These are phyloP conservation scores for Zoysia matrella DNA, from an alignment of 202 grass and related monocot species.

Conservation along the genomic window DNA sequence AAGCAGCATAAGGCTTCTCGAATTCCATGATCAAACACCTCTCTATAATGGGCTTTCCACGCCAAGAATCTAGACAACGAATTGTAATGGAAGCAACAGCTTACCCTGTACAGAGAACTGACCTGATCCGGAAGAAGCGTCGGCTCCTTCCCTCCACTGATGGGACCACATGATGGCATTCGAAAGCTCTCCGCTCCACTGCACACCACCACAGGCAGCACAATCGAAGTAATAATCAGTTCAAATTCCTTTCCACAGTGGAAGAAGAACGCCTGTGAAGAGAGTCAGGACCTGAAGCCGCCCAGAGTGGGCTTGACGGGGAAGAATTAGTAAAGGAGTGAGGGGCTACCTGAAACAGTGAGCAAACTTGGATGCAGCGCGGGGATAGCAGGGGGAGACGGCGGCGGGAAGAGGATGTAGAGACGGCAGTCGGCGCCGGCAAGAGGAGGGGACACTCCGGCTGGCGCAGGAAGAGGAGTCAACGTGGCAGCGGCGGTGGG, in stretches of 20 bases:
- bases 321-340: conserved; percentile 50
- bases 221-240: neutral
- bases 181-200: conserved; percentile 84
- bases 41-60: conserved; percentile 98
- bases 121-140: conserved; percentile 57
- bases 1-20: conserved; percentile 98
- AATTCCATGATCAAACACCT: conserved; percentile 98
- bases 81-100: neutral
- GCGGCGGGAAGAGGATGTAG: too few species aligned
- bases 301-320: conserved; percentile 84
- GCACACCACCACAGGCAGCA: conserved; percentile 1
- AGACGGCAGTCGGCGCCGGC: too few species aligned
- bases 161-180: conserved; percentile 61
- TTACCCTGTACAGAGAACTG: conserved; percentile 76
- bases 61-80: conserved; percentile 37
- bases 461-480: too few species aligned
- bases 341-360: too few species aligned
- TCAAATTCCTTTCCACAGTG: conserved; percentile 18
- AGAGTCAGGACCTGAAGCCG: conserved; percentile 67
- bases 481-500: too few species aligned
- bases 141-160: conserved; percentile 15
- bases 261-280: neutral
- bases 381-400: too few species aligned
- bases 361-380: too few species aligned
- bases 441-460: too few species aligned